Evolutionary conservation across 768 basidiomycete genomes (phyloP), one percentile per base, ranked within the genome.

Genomic region (Boletus reticulatus): DNA sequence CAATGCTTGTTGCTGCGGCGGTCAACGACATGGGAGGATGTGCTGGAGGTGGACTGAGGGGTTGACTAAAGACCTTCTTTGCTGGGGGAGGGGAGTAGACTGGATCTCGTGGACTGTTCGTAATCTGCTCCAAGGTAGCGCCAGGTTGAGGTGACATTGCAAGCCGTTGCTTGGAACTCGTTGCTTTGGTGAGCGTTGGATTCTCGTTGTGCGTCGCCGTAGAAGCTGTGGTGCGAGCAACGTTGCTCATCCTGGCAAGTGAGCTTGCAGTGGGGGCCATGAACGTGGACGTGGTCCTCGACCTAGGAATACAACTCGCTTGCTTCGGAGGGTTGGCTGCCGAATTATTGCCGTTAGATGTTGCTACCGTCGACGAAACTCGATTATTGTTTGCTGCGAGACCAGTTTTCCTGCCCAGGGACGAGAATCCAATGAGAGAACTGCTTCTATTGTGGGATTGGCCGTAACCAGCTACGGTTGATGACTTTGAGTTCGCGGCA

Each of bases 231-330:
- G 65, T 61, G 13, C 67, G 68, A 32, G 68, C 53, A 22, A 63
- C 62, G 13, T 39, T 52, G 37, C 57, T 73, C 22, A 67, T 75
- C 73, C 84, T 88, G 3, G 89, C 89, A 22, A 90, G 72, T 2
- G 89, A 91, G 62, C 88, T 89, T 2, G 85, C 88, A 1, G 89
- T 91, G 0, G 89, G 89, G 1, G 88, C 88, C 48, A 87, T 72
- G 13, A 91, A 74, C 37, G 84, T 79, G 4, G 83, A 81, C 8
- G 72, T 72, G 0, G 69, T 71, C 36, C 75, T 70, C 14, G 53
- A 63, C 39, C 67, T 56, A 2, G 62, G 60, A 37, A 65, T 60
- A 37, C 43, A 38, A n/a, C 37, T 14, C 41, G 24, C n/a, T 2
- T 48, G 51, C 31, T 62, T 63, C 29, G 55, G 55, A 14, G 50